phyloP scores from a whole-genome alignment of 768 basidiomycete species.

The Tricholoma matsutake region DNA sequence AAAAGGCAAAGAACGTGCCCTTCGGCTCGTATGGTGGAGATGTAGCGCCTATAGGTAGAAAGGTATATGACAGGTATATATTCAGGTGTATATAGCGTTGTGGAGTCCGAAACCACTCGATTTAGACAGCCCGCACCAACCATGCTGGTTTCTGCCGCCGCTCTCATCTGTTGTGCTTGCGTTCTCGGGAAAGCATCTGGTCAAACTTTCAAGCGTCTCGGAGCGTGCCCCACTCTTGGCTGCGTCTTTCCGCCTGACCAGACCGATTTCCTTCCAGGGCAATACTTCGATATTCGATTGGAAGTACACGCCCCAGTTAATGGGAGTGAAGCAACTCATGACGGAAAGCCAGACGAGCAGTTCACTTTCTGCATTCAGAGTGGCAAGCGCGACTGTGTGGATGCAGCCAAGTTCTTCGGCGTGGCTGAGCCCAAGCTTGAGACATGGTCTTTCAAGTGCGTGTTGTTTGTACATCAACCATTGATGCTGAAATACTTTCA shows the following conservation, averaged over 20 bases:
- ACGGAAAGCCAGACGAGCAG: conserved; percentile 34
- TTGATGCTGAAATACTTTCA: conserved; percentile 9
- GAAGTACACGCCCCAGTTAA: conserved; percentile 43
- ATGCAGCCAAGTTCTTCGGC: conserved; percentile 35
- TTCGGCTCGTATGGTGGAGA: not conserved
- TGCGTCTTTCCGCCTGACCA: conserved; percentile 45
- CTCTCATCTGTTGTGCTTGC: conserved; percentile 18
- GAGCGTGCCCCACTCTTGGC: conserved; percentile 38
- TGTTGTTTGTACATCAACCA: not conserved
- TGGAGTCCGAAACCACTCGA: not conserved
- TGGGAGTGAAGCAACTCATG: conserved; percentile 33
- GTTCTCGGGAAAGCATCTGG: conserved; percentile 22
- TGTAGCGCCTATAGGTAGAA: not conserved
- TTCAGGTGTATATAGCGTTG: not conserved
- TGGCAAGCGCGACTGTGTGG: conserved; percentile 29
- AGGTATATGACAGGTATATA: not conserved
- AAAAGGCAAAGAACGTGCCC: not conserved
- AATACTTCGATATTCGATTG: conserved; percentile 40
- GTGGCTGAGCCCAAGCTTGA: conserved; percentile 31
- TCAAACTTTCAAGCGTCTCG: conserved; percentile 39
- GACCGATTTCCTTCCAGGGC: conserved; percentile 40
- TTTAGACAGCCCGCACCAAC: not conserved
- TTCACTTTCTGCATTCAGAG: conserved; percentile 39
- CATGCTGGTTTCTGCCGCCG: conserved; percentile 5
- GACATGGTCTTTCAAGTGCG: conserved; percentile 41